phyloP scores from a whole-genome alignment of 148 eudicot species.

The Beta vulgaris region DNA sequence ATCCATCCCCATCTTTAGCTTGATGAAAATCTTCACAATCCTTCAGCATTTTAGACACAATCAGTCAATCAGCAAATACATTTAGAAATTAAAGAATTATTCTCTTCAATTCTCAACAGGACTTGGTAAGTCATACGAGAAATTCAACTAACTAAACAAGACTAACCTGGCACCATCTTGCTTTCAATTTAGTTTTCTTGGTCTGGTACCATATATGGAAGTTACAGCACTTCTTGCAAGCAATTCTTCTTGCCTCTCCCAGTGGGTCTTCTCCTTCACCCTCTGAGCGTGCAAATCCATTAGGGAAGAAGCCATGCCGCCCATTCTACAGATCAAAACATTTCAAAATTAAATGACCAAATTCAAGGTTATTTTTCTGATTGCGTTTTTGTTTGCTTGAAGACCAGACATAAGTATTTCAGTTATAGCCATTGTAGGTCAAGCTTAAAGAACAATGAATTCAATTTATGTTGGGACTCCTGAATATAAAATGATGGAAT shows the following conservation, averaged over 20 bases:
- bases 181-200: conserved; percentile 72
- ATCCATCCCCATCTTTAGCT: conserved; percentile 99
- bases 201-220: conserved; percentile 83
- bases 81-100: neutral
- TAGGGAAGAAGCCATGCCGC: conserved; percentile 54
- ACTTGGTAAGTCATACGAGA: neutral
- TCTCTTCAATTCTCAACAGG: conserved; percentile 3
- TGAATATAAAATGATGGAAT: neutral
- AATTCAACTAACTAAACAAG: neutral
- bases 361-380: neutral
- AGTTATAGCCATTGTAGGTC: neutral
- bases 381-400: neutral
- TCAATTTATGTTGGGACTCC: neutral
- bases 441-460: neutral
- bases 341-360: conserved; percentile 15
- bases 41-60: conserved; percentile 38
- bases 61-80: conserved; percentile 24
- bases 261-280: conserved; percentile 56
- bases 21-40: conserved; percentile 94
- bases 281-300: conserved; percentile 65
- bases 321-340: conserved; percentile 52
- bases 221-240: conserved; percentile 82
- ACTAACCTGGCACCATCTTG: conserved; percentile 98
- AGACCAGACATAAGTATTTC: neutral
- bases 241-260: conserved; percentile 70